Conservation (phyloP, 306 rosid genomes). For the Lupinus albus region DNA sequence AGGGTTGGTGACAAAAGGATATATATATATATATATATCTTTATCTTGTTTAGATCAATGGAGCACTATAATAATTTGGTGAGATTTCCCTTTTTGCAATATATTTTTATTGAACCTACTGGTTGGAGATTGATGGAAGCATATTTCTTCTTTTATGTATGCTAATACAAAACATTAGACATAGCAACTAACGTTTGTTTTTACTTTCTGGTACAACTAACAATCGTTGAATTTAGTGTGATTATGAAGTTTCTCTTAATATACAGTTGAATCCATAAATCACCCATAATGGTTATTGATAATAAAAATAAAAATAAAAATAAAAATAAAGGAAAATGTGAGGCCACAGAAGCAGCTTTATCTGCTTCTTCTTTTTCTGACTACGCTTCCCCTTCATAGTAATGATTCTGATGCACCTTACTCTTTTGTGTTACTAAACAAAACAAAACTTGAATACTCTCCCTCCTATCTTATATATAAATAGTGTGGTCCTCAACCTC, state of each 20-base stretch:
- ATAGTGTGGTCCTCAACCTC: slow-evolving; percentile 56
- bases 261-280: slow-evolving; percentile 27
- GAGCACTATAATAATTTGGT: slow-evolving; percentile 27
- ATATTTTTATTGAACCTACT: slow-evolving; percentile 32
- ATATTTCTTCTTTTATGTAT: background rate
- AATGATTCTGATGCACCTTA: slow-evolving; percentile 59
- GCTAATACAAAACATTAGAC: slow-evolving; percentile 23
- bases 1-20: slow-evolving; percentile 43
- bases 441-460: slow-evolving; percentile 36
- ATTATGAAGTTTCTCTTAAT: slow-evolving; percentile 18
- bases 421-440: slow-evolving; percentile 30
- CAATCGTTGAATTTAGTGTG: slow-evolving; percentile 39
- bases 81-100: slow-evolving; percentile 2
- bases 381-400: slow-evolving; percentile 63
- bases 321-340: slow-evolving; percentile 48
- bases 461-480: background rate
- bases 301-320: no score
- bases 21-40: slow-evolving; percentile 33
- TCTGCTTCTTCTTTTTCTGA: slow-evolving; percentile 61
- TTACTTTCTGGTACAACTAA: slow-evolving; percentile 45
- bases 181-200: slow-evolving; percentile 6
- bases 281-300: slow-evolving; percentile 3
- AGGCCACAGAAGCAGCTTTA: slow-evolving; percentile 66
- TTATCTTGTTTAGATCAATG: slow-evolving; percentile 38
- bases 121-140: slow-evolving; percentile 7